Evolutionary conservation across 1,139 yeast genomes (phyloP), one percentile per base, ranked within the genome.

Genomic region (Yamadazyma oceani): DNA sequence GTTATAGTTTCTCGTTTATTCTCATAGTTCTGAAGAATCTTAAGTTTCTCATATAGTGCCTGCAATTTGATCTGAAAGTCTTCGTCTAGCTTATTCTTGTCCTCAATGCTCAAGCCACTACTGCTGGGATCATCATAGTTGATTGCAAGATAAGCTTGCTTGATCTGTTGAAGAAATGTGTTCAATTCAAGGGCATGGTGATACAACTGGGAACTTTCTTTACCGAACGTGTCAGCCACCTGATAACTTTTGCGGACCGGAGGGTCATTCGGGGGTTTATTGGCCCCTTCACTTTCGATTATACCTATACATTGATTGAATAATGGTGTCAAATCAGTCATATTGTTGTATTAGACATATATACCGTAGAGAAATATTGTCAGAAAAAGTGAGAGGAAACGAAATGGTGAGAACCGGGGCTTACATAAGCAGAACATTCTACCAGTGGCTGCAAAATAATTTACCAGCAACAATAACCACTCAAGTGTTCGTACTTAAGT

Each of bases 81-180:
- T 40, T 76, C 73, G 43, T 79, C 85, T 21, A 80, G 65, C 31
- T 70, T 69, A 44, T 77, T 76, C 51, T 78, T 76, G 35, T 78
- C 81, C 5, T 59, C 65, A 8, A 65, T 65, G 2, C 69, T 36
- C 12, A 46, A 24, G 50, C 25, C 49, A 44, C 23, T 40, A 32
- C 26, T 34, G 34, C 32, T 24, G 27, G 41, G 13, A 48, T 42
- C 44, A 19, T 62, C 69, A 34, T 67, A 69, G 38, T 57, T 58
- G 6, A 62, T 57, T 17, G 75, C 61, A 15, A 76, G 53, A 48
- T 80, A 80, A 11, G 67, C 60, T 2, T 72, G 59, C 39, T 66
- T 67, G 13, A 78, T 59, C 12, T 66, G 64, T 5, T 44, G 46
- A 2, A 78, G 48, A 33, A 78, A 70, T 17, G 47, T 54, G 34